A percentile compares a stretch with the other conserved stretches of the same genome.
Conservation (phyloP, 257 asterid species). For the Henckelia pumila region DNA sequence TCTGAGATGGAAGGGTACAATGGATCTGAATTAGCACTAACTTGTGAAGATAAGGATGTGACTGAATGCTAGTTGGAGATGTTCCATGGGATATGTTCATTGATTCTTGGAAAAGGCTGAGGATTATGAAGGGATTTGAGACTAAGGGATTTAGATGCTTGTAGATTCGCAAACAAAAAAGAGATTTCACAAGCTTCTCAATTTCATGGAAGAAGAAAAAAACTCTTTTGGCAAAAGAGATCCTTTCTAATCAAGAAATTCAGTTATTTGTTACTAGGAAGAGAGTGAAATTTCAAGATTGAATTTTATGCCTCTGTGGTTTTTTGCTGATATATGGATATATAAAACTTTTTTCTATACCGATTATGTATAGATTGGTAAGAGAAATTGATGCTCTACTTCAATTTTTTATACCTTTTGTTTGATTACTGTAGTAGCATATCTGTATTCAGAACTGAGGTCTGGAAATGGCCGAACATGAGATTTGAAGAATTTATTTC, state of each 20-base stretch:
- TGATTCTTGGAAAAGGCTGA: constrained; percentile 68
- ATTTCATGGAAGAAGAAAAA: background rate
- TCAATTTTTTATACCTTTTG: background rate
- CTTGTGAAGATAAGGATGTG: constrained; percentile 64
- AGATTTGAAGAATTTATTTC: too few relatives aligned
- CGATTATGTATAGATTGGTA: constrained; percentile 28
- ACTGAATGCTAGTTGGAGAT: too few relatives aligned
- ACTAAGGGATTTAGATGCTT: constrained; percentile 58
- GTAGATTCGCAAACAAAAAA: too few relatives aligned
- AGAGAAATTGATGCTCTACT: background rate
- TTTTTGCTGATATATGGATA: background rate
- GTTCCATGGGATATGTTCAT: constrained; percentile 92
- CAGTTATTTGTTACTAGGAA: too few relatives aligned
- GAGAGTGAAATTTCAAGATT: too few relatives aligned
- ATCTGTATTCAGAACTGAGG: too few relatives aligned
- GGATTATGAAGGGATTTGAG: constrained; percentile 75
- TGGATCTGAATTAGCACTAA: constrained; percentile 53
- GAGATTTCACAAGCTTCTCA: background rate
- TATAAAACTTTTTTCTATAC: background rate
- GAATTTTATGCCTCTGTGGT: too few relatives aligned
- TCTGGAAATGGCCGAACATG: background rate
- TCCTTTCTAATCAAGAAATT: too few relatives aligned
- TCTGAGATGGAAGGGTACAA: constrained; percentile 57
- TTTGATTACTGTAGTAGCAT: too few relatives aligned
- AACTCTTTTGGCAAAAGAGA: too few relatives aligned